A percentile compares a stretch with the other conserved stretches of the same genome.
Conservation (phyloP, 2,329 filamentous ascomycete genomes). For the Monilinia aucupariae region DNA sequence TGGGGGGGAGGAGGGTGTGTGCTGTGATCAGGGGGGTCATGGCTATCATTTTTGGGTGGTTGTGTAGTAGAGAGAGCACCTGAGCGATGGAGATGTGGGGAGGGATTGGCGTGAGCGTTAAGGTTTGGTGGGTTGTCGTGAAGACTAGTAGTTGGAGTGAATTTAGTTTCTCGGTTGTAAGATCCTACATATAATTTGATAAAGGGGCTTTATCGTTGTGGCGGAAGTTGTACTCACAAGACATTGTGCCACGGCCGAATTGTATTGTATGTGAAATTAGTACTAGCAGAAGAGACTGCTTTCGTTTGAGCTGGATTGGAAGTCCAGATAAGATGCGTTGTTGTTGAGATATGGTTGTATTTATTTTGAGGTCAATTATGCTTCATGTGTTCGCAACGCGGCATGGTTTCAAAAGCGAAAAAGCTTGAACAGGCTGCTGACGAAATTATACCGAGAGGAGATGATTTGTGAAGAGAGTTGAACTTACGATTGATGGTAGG, state of each 20-base stretch:
- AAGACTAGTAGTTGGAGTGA: conserved; percentile 23
- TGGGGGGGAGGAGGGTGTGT: conserved; percentile 57
- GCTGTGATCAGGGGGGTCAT: conserved; percentile 76
- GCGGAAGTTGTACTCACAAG: conserved; percentile 23
- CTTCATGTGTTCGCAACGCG: not conserved
- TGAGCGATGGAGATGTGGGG: conserved; percentile 57
- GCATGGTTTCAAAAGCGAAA: conserved; percentile 13
- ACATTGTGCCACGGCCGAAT: conserved; percentile 21
- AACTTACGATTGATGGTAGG: not conserved
- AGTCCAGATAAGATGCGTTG: not conserved
- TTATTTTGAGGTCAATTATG: not conserved
- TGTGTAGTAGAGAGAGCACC: conserved; percentile 68
- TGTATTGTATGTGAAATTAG: not conserved
- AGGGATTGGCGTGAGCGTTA: conserved; percentile 66
- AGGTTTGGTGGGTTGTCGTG: conserved; percentile 26
- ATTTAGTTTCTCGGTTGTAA: not conserved
- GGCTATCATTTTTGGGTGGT: conserved; percentile 75
- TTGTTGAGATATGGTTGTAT: not conserved
- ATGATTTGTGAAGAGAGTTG: not conserved
- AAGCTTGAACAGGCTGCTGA: not conserved
- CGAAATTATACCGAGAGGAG: conserved; percentile 4
- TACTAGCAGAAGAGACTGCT: not conserved
- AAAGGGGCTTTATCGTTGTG: not conserved
- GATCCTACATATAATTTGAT: not conserved
- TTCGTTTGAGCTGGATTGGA: not conserved